Base-by-base conservation (phyloP, 208 protist species). In the Phytomonas serpens region DNA sequence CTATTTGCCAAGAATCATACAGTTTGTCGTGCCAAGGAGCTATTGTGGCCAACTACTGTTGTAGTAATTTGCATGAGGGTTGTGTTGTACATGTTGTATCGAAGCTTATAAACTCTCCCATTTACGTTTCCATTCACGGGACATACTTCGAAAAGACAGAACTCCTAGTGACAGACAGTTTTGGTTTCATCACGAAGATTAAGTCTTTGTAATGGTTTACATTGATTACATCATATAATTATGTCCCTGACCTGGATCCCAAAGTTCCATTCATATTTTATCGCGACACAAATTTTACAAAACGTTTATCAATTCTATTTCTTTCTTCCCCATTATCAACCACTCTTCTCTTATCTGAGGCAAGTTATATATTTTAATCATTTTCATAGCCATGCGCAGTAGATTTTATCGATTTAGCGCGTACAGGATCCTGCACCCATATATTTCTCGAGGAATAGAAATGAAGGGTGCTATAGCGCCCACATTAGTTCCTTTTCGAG, bases 31-130 rank as follows among this genome's bases (percentile, higher is more conserved):
- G 88, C 75, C 76, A 82, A 62, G 91, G 91, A 13, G 71, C 64
- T 29, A 69, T 75, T 1, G 79, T 87, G 65, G 80, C 84, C 29
- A 68, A 76, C 40, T 93, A 86, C 75, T 91, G 88, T 78, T 42
- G 77, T 57, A 66, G 62, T 23, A 71, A 85, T 29, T 37, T 96
- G 61, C 66, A 72, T 11, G 80, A 94, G 14, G 88, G 88, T 31
- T 80, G 77, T 19, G 16, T 94, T n/a, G 79, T 96, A 3, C 89
- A 93, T 77, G 87, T 93, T 61, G 86, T 89, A 30, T 85, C 87
- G 29, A 92, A 89, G 73, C 77, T 94, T 2, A 80, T 94, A 32
- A 85, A 92, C 67, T 80, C 80, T 31, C 87, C 85, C 2, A 83
- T 80, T 37, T 96, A 91, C 75, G 71, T 93, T 37, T 77, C 88